Evolutionary conservation across 2,329 filamentous ascomycete genomes (phyloP), one percentile per base, ranked within the genome.

Genomic region (Biscogniauxia marginata): DNA sequence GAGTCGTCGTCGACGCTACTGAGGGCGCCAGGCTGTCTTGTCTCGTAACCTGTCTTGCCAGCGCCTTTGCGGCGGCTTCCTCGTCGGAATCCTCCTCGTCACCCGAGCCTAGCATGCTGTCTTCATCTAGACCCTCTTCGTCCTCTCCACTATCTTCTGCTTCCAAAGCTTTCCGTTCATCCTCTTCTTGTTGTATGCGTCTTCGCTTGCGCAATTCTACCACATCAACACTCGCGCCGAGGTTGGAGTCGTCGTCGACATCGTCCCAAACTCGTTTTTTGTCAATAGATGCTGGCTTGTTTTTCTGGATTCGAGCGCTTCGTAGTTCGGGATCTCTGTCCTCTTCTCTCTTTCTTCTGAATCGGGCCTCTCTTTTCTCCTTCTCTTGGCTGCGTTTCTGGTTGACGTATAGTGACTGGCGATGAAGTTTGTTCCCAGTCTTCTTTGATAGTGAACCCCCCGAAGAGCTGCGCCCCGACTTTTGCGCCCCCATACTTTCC

Each of bases 261-360:
- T 93, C 87, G 67, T 97, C 93, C 91, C 91, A 98, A 25, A 91
- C 86, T 71, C 95, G 85, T 79, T 96, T 96, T 66, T 86, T 84
- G 66, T 97, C 93, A 56, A 96, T 82, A 0, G 91, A 96, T 53
- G 84, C 73, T 0, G 95, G 89, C 46, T 92, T 82, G 75, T 96
- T 96, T 63, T 83, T 85, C 58, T 85, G 86, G 58, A 93, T 78
- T 65, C 95, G 84, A 63, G 88, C 84, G 59, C 84, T 85, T 64
- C 86, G 85, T 57, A 96, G 75, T 57, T 85, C 82, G 1, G 93
- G 93, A 67, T 97, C 85, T 72, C 88, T 90, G 62, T 88, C 84
- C 74, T 99, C 95, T 69, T 93, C 90, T 75, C 89, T 90, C 75
- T 91, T 92, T 58, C 91, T 82, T 49, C 84, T 84, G 71, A 92